These are phyloP conservation scores for Xylaria bambusicola DNA, from an alignment of 495 filamentous ascomycete genomes.

Conservation along the genomic window DNA sequence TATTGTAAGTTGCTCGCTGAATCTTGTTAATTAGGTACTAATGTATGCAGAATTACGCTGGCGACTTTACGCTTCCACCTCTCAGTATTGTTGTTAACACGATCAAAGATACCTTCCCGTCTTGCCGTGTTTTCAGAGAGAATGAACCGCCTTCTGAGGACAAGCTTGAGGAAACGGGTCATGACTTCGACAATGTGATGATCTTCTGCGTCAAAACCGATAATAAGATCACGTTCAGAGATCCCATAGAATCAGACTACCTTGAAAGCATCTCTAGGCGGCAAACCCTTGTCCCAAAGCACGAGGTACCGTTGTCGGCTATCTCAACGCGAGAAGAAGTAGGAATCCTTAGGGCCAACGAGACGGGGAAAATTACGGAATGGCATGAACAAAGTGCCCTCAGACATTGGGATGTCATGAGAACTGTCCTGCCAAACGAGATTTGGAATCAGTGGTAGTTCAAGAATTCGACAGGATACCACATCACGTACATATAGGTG, in stretches of 20 bases:
- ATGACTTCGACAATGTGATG: constrained; percentile 89
- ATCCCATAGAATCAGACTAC: constrained; percentile 65
- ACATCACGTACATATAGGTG: too few relatives aligned
- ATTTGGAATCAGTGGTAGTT: constrained; percentile 90
- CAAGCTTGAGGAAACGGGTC: constrained; percentile 40
- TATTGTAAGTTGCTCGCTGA: constrained; percentile 62
- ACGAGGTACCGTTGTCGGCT: constrained; percentile 65
- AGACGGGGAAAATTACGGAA: constrained; percentile 61
- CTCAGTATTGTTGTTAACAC: constrained; percentile 72
- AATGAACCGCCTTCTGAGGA: constrained; percentile 48
- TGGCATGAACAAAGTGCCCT: constrained; percentile 74
- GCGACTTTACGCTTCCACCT: constrained; percentile 74
- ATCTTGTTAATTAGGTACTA: not conserved
- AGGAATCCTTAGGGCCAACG: constrained; percentile 54
- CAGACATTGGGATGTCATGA: constrained; percentile 90
- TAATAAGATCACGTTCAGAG: constrained; percentile 62
- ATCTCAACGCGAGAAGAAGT: constrained; percentile 46
- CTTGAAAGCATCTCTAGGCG: constrained; percentile 69
- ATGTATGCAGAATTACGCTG: constrained; percentile 83
- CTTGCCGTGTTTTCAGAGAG: constrained; percentile 84
- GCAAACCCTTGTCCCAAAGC: constrained; percentile 68
- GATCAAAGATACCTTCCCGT: constrained; percentile 71
- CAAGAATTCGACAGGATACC: too few relatives aligned
- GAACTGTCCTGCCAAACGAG: constrained; percentile 70
- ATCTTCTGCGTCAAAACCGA: constrained; percentile 66